A percentile compares a stretch with the other conserved stretches of the same genome.
Evolutionary conservation across 352 stramenopile genomes (phyloP).

Genomic region (Phytophthora vignae): DNA sequence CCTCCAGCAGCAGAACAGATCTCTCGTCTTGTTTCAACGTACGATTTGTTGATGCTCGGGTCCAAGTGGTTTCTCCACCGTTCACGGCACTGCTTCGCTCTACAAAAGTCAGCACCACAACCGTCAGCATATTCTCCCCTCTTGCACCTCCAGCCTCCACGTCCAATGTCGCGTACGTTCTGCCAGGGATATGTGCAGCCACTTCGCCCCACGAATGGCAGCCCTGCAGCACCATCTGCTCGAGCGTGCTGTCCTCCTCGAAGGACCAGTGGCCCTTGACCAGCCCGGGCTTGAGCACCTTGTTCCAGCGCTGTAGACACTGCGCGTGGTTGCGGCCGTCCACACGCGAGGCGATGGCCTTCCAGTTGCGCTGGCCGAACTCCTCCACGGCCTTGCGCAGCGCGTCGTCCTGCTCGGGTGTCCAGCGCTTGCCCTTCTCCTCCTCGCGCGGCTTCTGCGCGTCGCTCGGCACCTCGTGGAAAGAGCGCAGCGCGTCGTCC

Average conservation of each 20-base stretch:
- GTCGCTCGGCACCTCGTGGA: slow-evolving; percentile 64
- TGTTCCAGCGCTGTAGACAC: slow-evolving; percentile 85
- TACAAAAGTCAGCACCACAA: slow-evolving; percentile 15
- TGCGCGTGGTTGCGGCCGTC: slow-evolving; percentile 72
- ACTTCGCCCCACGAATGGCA: slow-evolving; percentile 76
- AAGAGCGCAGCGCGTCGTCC: slow-evolving; percentile 50
- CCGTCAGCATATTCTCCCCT: neutral
- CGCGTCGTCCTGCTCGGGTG: slow-evolving; percentile 75
- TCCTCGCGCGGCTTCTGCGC: slow-evolving; percentile 58
- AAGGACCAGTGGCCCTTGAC: slow-evolving; percentile 94
- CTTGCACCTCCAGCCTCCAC: neutral
- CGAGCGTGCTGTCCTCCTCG: slow-evolving; percentile 91
- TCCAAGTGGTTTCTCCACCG: slow-evolving; percentile 97
- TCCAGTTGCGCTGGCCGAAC: slow-evolving; percentile 88
- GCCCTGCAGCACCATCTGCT: slow-evolving; percentile 83
- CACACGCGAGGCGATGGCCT: slow-evolving; percentile 76
- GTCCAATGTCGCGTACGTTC: slow-evolving; percentile 48
- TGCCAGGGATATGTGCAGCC: slow-evolving; percentile 62
- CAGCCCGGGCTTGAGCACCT: slow-evolving; percentile 91
- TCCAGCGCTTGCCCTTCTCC: slow-evolving; percentile 78
- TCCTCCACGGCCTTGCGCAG: slow-evolving; percentile 77
- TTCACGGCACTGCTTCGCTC: slow-evolving; percentile 96
- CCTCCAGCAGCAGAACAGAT: neutral
- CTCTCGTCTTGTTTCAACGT: slow-evolving; percentile 10
- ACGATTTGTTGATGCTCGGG: slow-evolving; percentile 92